Base-by-base conservation (phyloP, 768 basidiomycete species). In the Exsudoporus frostii region DNA sequence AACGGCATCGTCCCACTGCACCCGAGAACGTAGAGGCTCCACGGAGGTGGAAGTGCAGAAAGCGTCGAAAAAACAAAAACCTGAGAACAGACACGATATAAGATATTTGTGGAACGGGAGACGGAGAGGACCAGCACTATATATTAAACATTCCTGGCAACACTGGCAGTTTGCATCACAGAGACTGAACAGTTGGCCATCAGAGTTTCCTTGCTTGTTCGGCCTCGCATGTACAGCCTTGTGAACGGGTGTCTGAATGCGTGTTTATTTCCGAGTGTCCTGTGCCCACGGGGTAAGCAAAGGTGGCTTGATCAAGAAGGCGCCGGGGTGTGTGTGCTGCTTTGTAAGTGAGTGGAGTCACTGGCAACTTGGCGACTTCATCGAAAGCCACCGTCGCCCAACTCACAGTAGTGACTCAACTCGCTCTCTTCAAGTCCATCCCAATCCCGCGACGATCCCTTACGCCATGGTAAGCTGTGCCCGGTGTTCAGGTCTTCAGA, bases 91-190 rank as follows among this genome's bases (percentile, higher is more conserved):
- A 41, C 36, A 34, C 5, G 6, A 30, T 39, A 36, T 20, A 32
- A 33, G 25, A 24, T 15, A n/a, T 17, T 11, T 45, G 48, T 43
- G 47, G 43, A 24, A 39, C 46, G 4, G 47, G 42, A 33, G 17
- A 48, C 8, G 10, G 33, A 49, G 38, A 55, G 15, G 39, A 36
- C 40, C 22, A 25, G 45, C 55, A 30, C 29, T 30, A 44, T 55
- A 63, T 55, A 55, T 67, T 41, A 48, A 48, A 45, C 50, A 38
- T 45, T 52, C 61, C 57, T 59, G 22, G 62, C 54, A 59, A 61
- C 64, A 56, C 50, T 44, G 53, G 50, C 56, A 44, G 55, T 39
- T 54, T 50, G 40, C 55, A 69, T 67, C 60, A 68, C 19, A 41
- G 29, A 40, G 44, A 33, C 33, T 25, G 14, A 37, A 32, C 53